Evolutionary conservation across 768 basidiomycete genomes (phyloP), one percentile per base, ranked within the genome.

Genomic region (Albatrellus ellisii): DNA sequence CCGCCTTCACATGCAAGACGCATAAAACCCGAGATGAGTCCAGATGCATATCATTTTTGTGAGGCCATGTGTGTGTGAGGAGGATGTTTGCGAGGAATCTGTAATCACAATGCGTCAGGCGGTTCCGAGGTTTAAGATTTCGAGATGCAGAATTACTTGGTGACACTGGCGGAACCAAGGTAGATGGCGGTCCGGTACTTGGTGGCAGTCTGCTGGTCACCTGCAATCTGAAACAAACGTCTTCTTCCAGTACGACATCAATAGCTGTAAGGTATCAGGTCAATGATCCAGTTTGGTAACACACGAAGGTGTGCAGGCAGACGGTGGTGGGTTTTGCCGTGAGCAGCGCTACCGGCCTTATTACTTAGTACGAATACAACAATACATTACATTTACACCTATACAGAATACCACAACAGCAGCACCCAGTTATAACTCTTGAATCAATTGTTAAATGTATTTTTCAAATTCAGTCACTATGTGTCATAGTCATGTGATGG

Each of bases 61-160:
- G 79, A 82, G 27, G 88, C 86, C 21, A 90, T 66, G 4, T 79
- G 47, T 12, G 86, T 1, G 87, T 88, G 34, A 89, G 68, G 22
- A 88, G 66, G 49, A 90, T 82, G 57, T 91, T 87, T 15, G 88
- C 86, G 53, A 91, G 90, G 64, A 90, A 90, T 56, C 82, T 85
- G 47, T 17, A 40, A 12, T 6, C 22, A 15, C n/a, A 11, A 43
- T 37, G 36, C 31, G 18, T 18, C 36, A 38, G 37, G 9, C 41
- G 28, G 18, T 10, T 28, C 12, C 27, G 15, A 5, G 37, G 11
- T 7, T 18, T 21, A 10, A 25, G 6, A 46, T 15, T 15, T 22
- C 24, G 3, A 34, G 28, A 8, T 27, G 2, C 27, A 9, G 1
- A 66, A 75, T 49, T 48, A 86, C 86, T 89, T 84, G 48, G 77